These are phyloP conservation scores for Tilletia walkeri DNA, from an alignment of 1,284 basidiomycete genomes.

Conservation along the genomic window DNA sequence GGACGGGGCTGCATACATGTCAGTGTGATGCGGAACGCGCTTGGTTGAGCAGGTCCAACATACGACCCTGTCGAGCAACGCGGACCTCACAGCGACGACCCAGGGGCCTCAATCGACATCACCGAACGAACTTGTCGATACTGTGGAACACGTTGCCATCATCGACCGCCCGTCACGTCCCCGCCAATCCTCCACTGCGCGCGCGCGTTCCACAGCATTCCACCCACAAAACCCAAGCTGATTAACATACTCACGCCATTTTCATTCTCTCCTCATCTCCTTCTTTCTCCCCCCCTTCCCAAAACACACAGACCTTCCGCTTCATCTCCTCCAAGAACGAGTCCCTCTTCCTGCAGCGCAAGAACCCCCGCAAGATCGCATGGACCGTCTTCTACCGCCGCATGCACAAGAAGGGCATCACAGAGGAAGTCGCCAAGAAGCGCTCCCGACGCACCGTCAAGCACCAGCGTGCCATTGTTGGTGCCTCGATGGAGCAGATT, in stretches of 20 bases:
- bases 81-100: too few relatives aligned
- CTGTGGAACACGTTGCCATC: too few relatives aligned
- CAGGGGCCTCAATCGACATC: too few relatives aligned
- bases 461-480: conserved; percentile 96
- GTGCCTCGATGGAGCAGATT: conserved; percentile 88
- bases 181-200: too few relatives aligned
- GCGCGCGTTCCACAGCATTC: conserved; percentile 7
- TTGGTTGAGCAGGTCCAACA: too few relatives aligned
- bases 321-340: conserved; percentile 64
- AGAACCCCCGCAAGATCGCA: conserved; percentile 99
- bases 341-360: conserved; percentile 97
- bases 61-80: too few relatives aligned
- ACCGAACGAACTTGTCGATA: too few relatives aligned
- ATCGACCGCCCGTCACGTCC: too few relatives aligned
- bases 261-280: not conserved
- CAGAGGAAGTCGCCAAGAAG: conserved; percentile 98
- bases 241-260: not conserved
- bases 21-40: too few relatives aligned
- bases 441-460: conserved; percentile 94
- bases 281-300: not conserved
- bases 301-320: conserved; percentile 47
- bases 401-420: conserved; percentile 99
- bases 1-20: too few relatives aligned
- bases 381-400: conserved; percentile 96
- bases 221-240: not conserved